Evolutionary conservation across 176 grass and related monocot species (phyloP), one percentile per base, ranked within the genome.

Genomic region (Juncus effusus): DNA sequence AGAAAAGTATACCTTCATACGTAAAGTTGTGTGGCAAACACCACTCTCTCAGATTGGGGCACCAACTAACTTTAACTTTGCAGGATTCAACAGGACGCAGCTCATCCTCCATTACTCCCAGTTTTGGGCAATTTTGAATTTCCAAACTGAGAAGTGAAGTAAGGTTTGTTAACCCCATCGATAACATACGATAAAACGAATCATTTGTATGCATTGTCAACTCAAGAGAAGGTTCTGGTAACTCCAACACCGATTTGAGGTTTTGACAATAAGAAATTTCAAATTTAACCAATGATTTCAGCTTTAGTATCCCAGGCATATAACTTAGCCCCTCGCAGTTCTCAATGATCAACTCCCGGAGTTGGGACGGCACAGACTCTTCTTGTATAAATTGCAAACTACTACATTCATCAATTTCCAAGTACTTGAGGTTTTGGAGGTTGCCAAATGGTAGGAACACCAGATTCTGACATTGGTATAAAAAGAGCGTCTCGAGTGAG

Each of bases 231-330:
- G 5, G 54, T 2, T 16, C 54, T 11, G 5, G 13, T 57, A 11
- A 5, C 54, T 1, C 1, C 11, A 57, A 9, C 7, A 38, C 37
- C 3, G 16, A 61, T 36, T 10, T 3, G 7, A 61, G 15, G 1
- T 61, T 61, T 3, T 0, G 16, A 61, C 58, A 61, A 3, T 4
- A 6, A 1, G 0, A 4, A 36, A 61, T 61, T 3, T 7, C 9
- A 38, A 61, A 36, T 61, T 38, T 61, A 10, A 61, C 2, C 58
- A 61, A 61, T 4, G 16, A 61, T 61, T 61, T 61, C 58, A 61
- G 10, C 58, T 36, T 61, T 61, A 1, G 0, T 36, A 61, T 36
- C 36, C 15, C 58, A 4, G 1, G 3, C 16, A 61, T 16, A 61
- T 3, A 61, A 36, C 37, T 61, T 61, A 61, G 16, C 1, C 16